Evolutionary conservation across 2,329 filamentous ascomycete species (phyloP).

Genomic region (Aureobasidium subglaciale): DNA sequence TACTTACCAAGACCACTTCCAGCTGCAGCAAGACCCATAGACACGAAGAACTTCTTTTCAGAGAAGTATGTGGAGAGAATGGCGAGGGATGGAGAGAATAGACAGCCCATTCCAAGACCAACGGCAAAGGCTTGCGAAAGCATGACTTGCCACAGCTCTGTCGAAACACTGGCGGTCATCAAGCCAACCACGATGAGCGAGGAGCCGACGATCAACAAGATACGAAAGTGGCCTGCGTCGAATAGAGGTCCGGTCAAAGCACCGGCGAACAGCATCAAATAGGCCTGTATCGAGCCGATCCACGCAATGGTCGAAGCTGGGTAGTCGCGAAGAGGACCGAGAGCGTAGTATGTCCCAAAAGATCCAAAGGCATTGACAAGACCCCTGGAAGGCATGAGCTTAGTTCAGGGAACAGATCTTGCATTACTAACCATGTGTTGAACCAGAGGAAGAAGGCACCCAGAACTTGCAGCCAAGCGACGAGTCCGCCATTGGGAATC

Average conservation of each 20-base stretch:
- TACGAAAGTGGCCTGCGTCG: constrained; percentile 42
- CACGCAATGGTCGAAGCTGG: constrained; percentile 40
- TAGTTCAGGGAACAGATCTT: neutral
- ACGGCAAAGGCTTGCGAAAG: constrained; percentile 32
- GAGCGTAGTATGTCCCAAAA: constrained; percentile 49
- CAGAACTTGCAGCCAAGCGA: constrained; percentile 43
- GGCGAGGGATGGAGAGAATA: constrained; percentile 37
- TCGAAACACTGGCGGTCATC: constrained; percentile 16
- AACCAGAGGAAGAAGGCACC: constrained; percentile 44
- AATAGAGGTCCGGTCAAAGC: constrained; percentile 43
- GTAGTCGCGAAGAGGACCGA: constrained; percentile 32
- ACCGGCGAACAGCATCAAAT: constrained; percentile 41
- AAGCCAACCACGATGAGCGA: constrained; percentile 40
- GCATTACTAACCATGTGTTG: constrained; percentile 35
- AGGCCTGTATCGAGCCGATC: constrained; percentile 44
- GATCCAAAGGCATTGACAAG: constrained; percentile 47
- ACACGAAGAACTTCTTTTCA: constrained; percentile 33
- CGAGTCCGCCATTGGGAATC: constrained; percentile 36
- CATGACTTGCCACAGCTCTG: constrained; percentile 19
- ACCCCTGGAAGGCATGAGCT: constrained; percentile 29
- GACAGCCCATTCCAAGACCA: constrained; percentile 42
- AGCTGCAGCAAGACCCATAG: constrained; percentile 37
- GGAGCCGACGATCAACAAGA: constrained; percentile 36
- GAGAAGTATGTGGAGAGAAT: constrained; percentile 37
- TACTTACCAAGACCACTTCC: constrained; percentile 34